Base-by-base conservation (phyloP, 169 alveolate genomes). In the Eimeria necatrix region DNA sequence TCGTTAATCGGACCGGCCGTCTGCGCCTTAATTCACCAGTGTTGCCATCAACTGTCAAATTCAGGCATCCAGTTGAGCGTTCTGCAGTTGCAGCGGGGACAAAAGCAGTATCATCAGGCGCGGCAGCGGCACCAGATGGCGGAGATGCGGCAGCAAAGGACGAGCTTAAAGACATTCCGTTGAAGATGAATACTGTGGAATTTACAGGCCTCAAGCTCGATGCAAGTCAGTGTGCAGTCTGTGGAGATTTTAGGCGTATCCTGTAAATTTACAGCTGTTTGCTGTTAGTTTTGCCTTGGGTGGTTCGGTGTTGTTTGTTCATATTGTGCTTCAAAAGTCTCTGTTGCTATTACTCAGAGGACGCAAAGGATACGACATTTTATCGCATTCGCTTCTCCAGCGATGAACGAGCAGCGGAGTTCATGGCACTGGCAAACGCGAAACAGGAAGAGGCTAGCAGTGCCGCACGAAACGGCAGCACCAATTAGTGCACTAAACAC, bases 331-430 rank as follows among this genome's bases (percentile, higher is more conserved):
- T 32, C 41, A 32, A 32, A 32, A 32, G 41, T 32, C 41, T 32
- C 2, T 32, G 41, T 32, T 32, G 0, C 2, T 56, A 0, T 76
- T 2, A 12, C 41, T 20, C 95, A 93, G 95, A 83, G 76, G 86
- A 74, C 80, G 64, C 93, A 64, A 73, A 80, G 10, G 95, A 93
- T 59, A 93, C 95, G 32, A 93, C 95, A 3, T 60, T 93, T 49
- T 93, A 93, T 78, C 95, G 95, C 61, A 83, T 93, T 26, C 92
- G 95, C 4, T 93, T 93, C 48, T 61, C 88, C 51, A 93, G 68
- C 80, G 95, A 93, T 24, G 95, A 80, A 78, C 89, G 90, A 85
- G 89, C 93, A n/a, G 86, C 95, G 68, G 95, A 93, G 88, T 93
- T 93, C 32, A 48, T 93, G 48, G 71, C 92, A 16, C 24, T 93